These are phyloP conservation scores for Podospora conica DNA, from an alignment of 495 filamentous ascomycete genomes.

Conservation along the genomic window DNA sequence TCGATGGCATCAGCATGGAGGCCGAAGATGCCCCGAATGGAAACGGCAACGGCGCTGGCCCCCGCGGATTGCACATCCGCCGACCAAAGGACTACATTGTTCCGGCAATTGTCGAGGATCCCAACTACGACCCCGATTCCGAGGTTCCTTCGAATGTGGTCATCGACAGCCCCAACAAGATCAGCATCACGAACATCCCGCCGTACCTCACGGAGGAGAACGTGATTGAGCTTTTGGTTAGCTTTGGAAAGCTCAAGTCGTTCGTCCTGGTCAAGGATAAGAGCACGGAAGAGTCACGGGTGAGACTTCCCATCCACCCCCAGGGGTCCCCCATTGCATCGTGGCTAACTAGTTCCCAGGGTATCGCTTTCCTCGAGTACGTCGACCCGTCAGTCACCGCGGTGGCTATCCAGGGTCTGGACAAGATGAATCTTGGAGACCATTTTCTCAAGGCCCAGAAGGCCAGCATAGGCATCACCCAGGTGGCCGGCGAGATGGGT, in stretches of 20 bases:
- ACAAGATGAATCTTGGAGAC: slow-evolving; percentile 87
- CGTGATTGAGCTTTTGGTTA: slow-evolving; percentile 78
- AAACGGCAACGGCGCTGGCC: slow-evolving; percentile 44
- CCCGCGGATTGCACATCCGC: slow-evolving; percentile 68
- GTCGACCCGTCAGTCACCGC: slow-evolving; percentile 68
- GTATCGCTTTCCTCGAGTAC: slow-evolving; percentile 96
- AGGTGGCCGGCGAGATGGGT: slow-evolving; percentile 87
- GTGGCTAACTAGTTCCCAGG: slow-evolving; percentile 46
- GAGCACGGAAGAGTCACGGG: slow-evolving; percentile 78
- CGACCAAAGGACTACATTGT: slow-evolving; percentile 98
- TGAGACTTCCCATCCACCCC: slow-evolving; percentile 39
- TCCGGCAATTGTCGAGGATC: slow-evolving; percentile 70
- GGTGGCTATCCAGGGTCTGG: slow-evolving; percentile 84
- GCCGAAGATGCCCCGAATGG: slow-evolving; percentile 56
- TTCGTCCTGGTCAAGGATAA: slow-evolving; percentile 88
- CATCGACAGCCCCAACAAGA: slow-evolving; percentile 89
- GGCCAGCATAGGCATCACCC: slow-evolving; percentile 87
- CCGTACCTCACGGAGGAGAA: slow-evolving; percentile 83
- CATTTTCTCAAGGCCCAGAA: slow-evolving; percentile 76
- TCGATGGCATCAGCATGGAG: slow-evolving; percentile 86
- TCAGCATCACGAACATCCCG: slow-evolving; percentile 85
- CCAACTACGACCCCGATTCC: slow-evolving; percentile 64
- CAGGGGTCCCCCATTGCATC: neutral
- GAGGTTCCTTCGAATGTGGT: slow-evolving; percentile 68
- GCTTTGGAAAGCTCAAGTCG: slow-evolving; percentile 89